Evolutionary conservation across 768 basidiomycete species (phyloP).

Genomic region (Boletus rubropictus): DNA sequence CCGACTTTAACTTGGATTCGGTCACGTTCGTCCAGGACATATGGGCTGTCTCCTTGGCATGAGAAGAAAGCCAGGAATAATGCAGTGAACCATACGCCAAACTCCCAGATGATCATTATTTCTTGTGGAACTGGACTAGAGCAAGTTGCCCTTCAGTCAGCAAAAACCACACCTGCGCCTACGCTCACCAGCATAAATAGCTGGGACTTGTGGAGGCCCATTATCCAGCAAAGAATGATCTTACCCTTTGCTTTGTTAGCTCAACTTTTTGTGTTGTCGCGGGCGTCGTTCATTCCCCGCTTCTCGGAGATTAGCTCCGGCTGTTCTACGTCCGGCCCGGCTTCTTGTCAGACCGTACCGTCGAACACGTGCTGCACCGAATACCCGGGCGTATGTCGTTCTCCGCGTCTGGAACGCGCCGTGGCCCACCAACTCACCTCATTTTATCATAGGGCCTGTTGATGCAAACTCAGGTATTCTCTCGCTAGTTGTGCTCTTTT

Average conservation of each 20-base stretch:
- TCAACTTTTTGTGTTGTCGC: conserved; percentile 18
- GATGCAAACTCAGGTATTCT: conserved; percentile 47
- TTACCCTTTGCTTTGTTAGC: conserved; percentile 18
- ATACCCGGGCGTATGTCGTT: conserved; percentile 49
- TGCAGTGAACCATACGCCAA: background rate
- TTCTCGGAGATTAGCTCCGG: conserved; percentile 41
- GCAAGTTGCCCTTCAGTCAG: background rate
- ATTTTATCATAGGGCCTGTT: conserved; percentile 45
- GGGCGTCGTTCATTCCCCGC: conserved; percentile 11
- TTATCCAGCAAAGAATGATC: background rate
- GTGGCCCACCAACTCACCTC: background rate
- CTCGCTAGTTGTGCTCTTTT: background rate
- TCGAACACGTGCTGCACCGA: conserved; percentile 60
- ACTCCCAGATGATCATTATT: background rate
- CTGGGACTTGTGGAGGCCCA: background rate
- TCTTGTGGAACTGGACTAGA: background rate
- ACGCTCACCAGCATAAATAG: conserved; percentile 14
- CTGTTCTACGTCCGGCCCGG: conserved; percentile 45
- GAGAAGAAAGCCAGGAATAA: background rate
- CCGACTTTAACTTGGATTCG: background rate
- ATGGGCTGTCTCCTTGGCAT: background rate
- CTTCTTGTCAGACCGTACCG: conserved; percentile 48
- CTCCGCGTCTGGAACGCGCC: background rate
- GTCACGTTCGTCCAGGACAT: background rate
- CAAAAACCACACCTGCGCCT: background rate